These are phyloP conservation scores for Penicillium flavigenum DNA, from an alignment of 495 filamentous ascomycete genomes.

Conservation along the genomic window DNA sequence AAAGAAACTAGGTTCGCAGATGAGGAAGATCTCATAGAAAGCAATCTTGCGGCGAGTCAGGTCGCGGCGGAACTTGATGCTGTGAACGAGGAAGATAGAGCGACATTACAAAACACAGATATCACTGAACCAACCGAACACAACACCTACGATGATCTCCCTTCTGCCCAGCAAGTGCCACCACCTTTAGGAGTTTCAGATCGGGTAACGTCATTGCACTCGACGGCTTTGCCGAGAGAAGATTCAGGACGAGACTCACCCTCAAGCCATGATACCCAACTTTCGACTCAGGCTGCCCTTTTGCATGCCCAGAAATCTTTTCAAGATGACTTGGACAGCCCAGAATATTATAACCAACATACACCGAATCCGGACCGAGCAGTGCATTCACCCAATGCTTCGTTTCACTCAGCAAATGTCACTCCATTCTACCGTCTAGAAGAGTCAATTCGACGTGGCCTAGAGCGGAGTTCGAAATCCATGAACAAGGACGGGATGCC, in stretches of 20 bases:
- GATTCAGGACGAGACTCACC: slow-evolving; percentile 21
- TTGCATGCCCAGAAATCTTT: slow-evolving; percentile 48
- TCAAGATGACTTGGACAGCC: slow-evolving; percentile 45
- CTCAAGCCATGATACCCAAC: slow-evolving; percentile 35
- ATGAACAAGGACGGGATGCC: slow-evolving; percentile 21
- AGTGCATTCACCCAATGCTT: slow-evolving; percentile 14
- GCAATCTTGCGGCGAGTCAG: neutral
- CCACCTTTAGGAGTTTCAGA: slow-evolving; percentile 30
- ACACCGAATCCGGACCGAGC: slow-evolving; percentile 21
- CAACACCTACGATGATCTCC: slow-evolving; percentile 36
- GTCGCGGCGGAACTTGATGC: neutral
- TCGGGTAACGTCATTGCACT: slow-evolving; percentile 41
- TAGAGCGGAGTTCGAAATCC: slow-evolving; percentile 3
- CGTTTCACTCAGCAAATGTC: slow-evolving; percentile 30
- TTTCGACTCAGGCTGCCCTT: slow-evolving; percentile 53
- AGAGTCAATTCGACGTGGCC: slow-evolving; percentile 9
- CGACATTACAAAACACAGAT: neutral
- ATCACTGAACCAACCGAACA: slow-evolving; percentile 12
- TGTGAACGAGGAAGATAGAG: neutral
- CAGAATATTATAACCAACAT: slow-evolving; percentile 15
- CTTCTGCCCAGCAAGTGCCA: slow-evolving; percentile 41
- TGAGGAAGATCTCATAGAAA: slow-evolving; percentile 6
- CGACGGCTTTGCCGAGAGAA: slow-evolving; percentile 32
- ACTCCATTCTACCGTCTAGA: slow-evolving; percentile 37
- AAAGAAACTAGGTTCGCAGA: slow-evolving; percentile 24